Evolutionary conservation across 2,329 filamentous ascomycete species (phyloP), one percentile per base, ranked within the genome.

Genomic region (Thielaviopsis punctulata): DNA sequence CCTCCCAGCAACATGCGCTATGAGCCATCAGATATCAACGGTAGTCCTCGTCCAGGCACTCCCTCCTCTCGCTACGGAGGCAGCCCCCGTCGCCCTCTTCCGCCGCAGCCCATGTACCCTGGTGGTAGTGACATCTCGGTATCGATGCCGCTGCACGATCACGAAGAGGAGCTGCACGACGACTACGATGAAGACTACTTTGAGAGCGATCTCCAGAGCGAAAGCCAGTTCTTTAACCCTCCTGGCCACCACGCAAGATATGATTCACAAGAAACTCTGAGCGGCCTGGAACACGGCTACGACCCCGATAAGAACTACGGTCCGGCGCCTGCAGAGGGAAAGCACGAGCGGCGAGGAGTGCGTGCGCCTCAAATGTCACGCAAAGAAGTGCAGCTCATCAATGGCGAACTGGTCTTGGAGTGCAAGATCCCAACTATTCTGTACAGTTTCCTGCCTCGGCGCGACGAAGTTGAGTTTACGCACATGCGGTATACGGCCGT

Each of bases 341-440:
- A 86, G 53, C 92, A 98, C 63, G 82, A 86, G 62, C 80, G 92
- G 52, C 78, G 92, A 61, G 92, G 92, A 53, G 86, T 90, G 24
- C 80, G 90, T 58, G 77, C 84, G 25, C 86, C 87, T 2, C 86
- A 95, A 61, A 90, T 90, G 78, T 79, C 84, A 10, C 92, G 82
- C 67, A 95, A 94, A 63, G 90, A 96, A 65, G 92, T 98, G 52
- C 82, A 87, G 61, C 77, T 98, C 45, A 93, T 96, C 74, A 96
- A 98, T 63, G 92, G 92, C 62, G 90, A 98, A 68, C 80, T 98
- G 51, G 90, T 98, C 54, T 74, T 98, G 46, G 92, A 98, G 69
- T 96, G 92, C 74, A 98, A 98, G 69, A 98, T 98, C 59, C 92
- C 93, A 0, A 98, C 92, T 0, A 98, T 96, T 59, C 73, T 98